These are phyloP conservation scores for Pseudogymnoascus sp. DNA, from an alignment of 2,329 filamentous ascomycete species.

Conservation along the genomic window DNA sequence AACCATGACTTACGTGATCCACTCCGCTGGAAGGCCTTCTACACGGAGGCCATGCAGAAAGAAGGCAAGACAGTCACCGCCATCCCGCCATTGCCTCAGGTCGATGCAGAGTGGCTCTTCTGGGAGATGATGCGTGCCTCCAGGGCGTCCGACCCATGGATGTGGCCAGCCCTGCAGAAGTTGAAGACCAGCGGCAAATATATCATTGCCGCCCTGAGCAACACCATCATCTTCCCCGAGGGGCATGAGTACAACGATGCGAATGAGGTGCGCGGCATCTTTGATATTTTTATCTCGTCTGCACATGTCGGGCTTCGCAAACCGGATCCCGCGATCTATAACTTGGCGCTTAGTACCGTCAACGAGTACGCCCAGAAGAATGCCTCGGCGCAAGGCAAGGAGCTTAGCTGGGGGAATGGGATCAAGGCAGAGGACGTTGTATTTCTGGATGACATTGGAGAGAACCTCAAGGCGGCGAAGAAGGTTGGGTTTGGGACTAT, in stretches of 20 bases:
- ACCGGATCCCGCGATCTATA: constrained; percentile 75
- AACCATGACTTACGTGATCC: constrained; percentile 61
- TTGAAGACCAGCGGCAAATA: constrained; percentile 58
- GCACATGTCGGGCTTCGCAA: constrained; percentile 85
- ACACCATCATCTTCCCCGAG: constrained; percentile 79
- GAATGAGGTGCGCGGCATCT: constrained; percentile 56
- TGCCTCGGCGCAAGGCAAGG: constrained; percentile 33
- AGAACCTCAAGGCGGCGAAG: constrained; percentile 77
- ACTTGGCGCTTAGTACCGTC: constrained; percentile 59
- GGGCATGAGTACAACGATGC: constrained; percentile 56
- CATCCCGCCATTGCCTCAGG: constrained; percentile 56
- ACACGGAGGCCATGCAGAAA: constrained; percentile 38
- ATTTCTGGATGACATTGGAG: constrained; percentile 83
- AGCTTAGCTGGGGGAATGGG: constrained; percentile 39
- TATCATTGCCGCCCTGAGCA: constrained; percentile 75
- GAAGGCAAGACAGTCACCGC: constrained; percentile 30
- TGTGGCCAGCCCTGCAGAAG: constrained; percentile 71
- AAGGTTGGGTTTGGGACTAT: constrained; percentile 70
- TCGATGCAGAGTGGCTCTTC: constrained; percentile 76
- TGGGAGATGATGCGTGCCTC: constrained; percentile 82
- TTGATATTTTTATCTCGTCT: constrained; percentile 82
- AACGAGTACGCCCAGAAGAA: constrained; percentile 53
- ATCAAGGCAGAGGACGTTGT: constrained; percentile 62
- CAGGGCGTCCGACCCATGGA: constrained; percentile 68
- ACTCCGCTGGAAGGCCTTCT: constrained; percentile 61